Percentiles rank a stretch among this genome's conserved stretches.
phyloP scores from a whole-genome alignment of 2,329 filamentous ascomycete species.

The Hirsutella thompsonii region DNA sequence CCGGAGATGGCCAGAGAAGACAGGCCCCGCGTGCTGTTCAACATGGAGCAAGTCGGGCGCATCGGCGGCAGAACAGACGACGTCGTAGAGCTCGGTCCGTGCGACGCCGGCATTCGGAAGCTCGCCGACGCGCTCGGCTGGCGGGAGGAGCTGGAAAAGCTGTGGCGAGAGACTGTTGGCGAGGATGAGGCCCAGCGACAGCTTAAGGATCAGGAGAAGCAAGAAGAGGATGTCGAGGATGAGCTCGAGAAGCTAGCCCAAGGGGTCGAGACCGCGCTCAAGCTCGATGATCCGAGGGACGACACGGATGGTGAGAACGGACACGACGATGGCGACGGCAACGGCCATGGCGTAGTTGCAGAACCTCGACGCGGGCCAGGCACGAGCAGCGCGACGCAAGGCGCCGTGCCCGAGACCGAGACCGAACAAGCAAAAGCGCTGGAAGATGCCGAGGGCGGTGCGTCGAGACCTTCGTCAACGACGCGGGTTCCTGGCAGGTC shows the following conservation, averaged over 20 bases:
- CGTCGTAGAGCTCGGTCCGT: slow-evolving; percentile 70
- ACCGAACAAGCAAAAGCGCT: too few relatives aligned
- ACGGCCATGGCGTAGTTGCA: not conserved
- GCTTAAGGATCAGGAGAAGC: slow-evolving; percentile 17
- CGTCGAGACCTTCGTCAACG: not conserved
- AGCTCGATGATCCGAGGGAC: slow-evolving; percentile 19
- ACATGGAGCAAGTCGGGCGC: slow-evolving; percentile 69
- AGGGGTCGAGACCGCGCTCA: slow-evolving; percentile 20
- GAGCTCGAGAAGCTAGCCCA: slow-evolving; percentile 28
- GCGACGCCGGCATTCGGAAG: slow-evolving; percentile 67
- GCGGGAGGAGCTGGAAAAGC: slow-evolving; percentile 64
- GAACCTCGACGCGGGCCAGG: too few relatives aligned
- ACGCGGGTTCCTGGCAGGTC: too few relatives aligned
- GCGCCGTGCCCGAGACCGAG: too few relatives aligned
- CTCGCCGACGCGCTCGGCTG: slow-evolving; percentile 75
- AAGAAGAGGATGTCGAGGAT: slow-evolving; percentile 23
- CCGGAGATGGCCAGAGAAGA: slow-evolving; percentile 49
- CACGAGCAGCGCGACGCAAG: too few relatives aligned
- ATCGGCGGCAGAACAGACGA: slow-evolving; percentile 71
- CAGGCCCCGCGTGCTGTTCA: slow-evolving; percentile 73
- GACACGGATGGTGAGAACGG: too few relatives aligned
- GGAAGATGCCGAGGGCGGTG: slow-evolving; percentile 1
- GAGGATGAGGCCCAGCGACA: slow-evolving; percentile 42
- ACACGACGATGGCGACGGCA: not conserved
- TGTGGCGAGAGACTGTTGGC: slow-evolving; percentile 60